phyloP scores from a whole-genome alignment of 1,284 basidiomycete species.

The Moesziomyces antarcticus region DNA sequence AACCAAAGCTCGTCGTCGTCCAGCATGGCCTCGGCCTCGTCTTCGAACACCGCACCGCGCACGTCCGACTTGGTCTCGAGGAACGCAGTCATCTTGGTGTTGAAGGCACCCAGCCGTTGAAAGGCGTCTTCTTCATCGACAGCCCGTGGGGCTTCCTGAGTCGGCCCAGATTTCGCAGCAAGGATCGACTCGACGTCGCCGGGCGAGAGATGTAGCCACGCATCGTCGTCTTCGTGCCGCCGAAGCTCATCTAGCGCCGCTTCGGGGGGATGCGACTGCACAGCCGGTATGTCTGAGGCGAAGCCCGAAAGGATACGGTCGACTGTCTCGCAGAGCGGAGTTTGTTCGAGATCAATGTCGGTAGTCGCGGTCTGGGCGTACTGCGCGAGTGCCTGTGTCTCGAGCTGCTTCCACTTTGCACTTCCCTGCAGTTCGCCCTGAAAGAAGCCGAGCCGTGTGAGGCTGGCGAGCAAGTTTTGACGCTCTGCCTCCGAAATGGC shows the following conservation, averaged over 20 bases:
- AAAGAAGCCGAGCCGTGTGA: slow-evolving; percentile 58
- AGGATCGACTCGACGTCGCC: slow-evolving; percentile 50
- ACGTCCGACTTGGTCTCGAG: slow-evolving; percentile 54
- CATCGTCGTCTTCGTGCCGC: slow-evolving; percentile 51
- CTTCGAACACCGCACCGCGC: slow-evolving; percentile 58
- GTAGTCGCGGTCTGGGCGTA: neutral
- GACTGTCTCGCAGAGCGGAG: slow-evolving; percentile 14
- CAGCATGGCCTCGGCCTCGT: slow-evolving; percentile 41
- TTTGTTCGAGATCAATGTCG: neutral
- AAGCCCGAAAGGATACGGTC: slow-evolving; percentile 5
- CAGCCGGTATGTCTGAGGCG: neutral
- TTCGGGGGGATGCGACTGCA: neutral
- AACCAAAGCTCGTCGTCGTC: slow-evolving; percentile 41
- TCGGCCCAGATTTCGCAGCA: neutral
- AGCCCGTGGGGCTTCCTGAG: neutral
- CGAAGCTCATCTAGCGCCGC: neutral
- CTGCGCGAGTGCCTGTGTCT: slow-evolving; percentile 35
- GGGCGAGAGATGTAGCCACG: slow-evolving; percentile 46
- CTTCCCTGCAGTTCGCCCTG: slow-evolving; percentile 50
- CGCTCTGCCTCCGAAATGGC: slow-evolving; percentile 11
- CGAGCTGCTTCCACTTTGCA: slow-evolving; percentile 54
- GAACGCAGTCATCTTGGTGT: slow-evolving; percentile 56
- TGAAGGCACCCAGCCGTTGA: slow-evolving; percentile 48
- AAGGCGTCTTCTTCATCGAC: slow-evolving; percentile 45
- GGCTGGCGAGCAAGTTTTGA: slow-evolving; percentile 34